phyloP scores from a whole-genome alignment of 495 filamentous ascomycete species.

The Penicillium lividum region DNA sequence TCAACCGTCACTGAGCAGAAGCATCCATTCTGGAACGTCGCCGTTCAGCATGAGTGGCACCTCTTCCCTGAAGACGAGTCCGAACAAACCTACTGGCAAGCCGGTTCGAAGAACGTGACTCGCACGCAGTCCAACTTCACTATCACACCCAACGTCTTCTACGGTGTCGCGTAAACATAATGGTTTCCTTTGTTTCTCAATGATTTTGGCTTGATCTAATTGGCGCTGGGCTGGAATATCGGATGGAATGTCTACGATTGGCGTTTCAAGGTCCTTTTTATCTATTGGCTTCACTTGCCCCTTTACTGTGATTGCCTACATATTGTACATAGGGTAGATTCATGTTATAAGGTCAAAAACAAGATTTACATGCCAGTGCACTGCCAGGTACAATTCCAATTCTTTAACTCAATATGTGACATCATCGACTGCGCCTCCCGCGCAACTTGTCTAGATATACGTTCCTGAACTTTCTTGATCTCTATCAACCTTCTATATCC shows the following conservation, averaged over 20 bases:
- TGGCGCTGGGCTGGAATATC: not conserved
- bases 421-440: constrained; percentile 27
- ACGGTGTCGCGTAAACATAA: constrained; percentile 20
- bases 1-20: constrained; percentile 25
- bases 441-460: not conserved
- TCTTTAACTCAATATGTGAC: constrained; percentile 14
- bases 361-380: constrained; percentile 1
- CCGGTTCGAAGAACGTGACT: constrained; percentile 19
- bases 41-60: constrained; percentile 37
- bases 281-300: not conserved
- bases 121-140: constrained; percentile 9
- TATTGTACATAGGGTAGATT: constrained; percentile 2
- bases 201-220: not conserved
- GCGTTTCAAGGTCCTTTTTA: constrained; percentile 8
- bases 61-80: constrained; percentile 19
- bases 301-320: not conserved
- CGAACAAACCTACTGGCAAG: constrained; percentile 23
- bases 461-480: not conserved
- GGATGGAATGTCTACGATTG: constrained; percentile 6
- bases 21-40: constrained; percentile 36
- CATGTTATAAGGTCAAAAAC: not conserved
- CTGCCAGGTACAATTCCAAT: not conserved
- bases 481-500: not conserved
- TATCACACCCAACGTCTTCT: constrained; percentile 21
- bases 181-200: not conserved